Base-by-base conservation (phyloP, 257 asterid genomes). In the Striga asiatica region DNA sequence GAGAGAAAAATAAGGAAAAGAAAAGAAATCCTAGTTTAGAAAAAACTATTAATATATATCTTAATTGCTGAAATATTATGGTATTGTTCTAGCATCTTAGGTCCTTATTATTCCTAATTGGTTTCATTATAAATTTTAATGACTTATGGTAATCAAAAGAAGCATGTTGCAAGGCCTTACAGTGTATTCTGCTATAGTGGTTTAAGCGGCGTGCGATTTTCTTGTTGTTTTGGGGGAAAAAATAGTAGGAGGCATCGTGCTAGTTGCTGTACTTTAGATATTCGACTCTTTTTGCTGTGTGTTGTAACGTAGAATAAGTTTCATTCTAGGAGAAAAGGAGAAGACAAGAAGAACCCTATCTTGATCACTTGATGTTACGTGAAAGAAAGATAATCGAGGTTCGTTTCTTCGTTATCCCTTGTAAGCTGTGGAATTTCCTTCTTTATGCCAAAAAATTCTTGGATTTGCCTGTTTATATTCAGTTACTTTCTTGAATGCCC, bases 21-120 rank as follows among this genome's bases (percentile, higher is more conserved):
- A 71, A 41, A 77, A 76, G 78, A 66, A 64, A 61, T 29, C 69
- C 74, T 72, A 20, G 75, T 59, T 48, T 61, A 62, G 66, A 54
- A 31, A 52, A 69, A n/a, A 37, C 2, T n/a, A n/a, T 11, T 10
- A n/a, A 37, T 11, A 66, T 43, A 43, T 18, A 62, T 60, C 73
- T 54, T 16, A 32, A 47, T 75, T 54, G 67, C 70, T 66, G 69
- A 79, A 76, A 71, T n/a, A n/a, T 43, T 54, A 62, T 65, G n/a
- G 69, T 54, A 43, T 25, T 55, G 58, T 63, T 67, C 71, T 66
- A 71, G 65, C 17, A 46, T 51, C 16, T 29, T 68, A 68, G 73
- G 67, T 38, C 16, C 53, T 48, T 56, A n/a, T n/a, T 43, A 35
- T 54, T 18, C 14, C 50, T 60, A 49, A 28, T 39, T 37, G 21